phyloP scores from a whole-genome alignment of 225 moss, liverwort and hornwort species.

The Bryum argenteum region DNA sequence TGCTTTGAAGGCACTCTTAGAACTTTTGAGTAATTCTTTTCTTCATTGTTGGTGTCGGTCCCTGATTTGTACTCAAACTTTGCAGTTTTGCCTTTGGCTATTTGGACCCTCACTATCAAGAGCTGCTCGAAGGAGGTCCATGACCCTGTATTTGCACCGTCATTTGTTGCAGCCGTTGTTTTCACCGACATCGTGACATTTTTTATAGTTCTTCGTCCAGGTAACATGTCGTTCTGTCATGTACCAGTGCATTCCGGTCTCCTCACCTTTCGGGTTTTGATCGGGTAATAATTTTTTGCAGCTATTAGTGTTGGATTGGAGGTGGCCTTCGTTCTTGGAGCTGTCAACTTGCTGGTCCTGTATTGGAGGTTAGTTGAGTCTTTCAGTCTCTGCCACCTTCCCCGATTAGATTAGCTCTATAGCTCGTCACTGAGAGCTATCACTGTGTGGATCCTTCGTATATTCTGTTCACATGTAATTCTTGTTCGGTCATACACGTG shows the following conservation, averaged over 20 bases:
- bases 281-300: conserved; percentile 32
- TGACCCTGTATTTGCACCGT: conserved; percentile 60
- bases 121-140: conserved; percentile 58
- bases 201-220: conserved; percentile 49
- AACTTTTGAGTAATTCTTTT: neutral
- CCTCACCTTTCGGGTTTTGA: conserved; percentile 10
- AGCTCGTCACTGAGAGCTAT: conserved; percentile 17
- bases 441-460: conserved; percentile 22
- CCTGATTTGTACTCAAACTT: conserved; percentile 26
- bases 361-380: conserved; percentile 59
- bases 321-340: conserved; percentile 52
- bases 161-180: conserved; percentile 58
- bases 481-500: conserved; percentile 17
- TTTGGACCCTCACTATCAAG: conserved; percentile 52
- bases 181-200: conserved; percentile 49
- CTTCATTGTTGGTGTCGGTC: neutral
- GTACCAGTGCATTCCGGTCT: neutral
- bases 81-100: conserved; percentile 57
- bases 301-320: conserved; percentile 55
- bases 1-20: conserved; percentile 11
- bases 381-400: conserved; percentile 13
- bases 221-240: conserved; percentile 25
- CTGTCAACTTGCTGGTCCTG: conserved; percentile 43
- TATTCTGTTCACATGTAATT: conserved; percentile 2
- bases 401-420: conserved; percentile 9